Conservation (phyloP, 148 eudicot species). For the Limonium bicolor region DNA sequence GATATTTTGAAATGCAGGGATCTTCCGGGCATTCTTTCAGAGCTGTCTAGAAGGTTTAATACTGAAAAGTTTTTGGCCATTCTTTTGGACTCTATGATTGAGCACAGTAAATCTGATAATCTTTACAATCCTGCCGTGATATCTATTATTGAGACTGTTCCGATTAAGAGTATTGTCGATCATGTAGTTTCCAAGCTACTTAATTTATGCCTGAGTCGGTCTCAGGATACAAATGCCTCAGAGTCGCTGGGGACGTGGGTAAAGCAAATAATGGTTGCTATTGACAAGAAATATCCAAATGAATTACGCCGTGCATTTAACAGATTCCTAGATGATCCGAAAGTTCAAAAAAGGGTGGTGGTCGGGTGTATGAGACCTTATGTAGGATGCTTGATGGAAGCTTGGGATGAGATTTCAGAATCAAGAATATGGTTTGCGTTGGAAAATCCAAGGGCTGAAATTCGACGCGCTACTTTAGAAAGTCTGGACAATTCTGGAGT, state of each 20-base stretch:
- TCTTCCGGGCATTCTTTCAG: conserved; percentile 43
- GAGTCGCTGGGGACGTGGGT: conserved; percentile 33
- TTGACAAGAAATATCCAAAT: conserved; percentile 42
- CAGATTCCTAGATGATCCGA: conserved; percentile 44
- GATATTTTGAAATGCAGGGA: conserved; percentile 31
- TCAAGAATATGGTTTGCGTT: conserved; percentile 70
- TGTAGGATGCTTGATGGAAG: conserved; percentile 54
- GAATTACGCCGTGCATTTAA: conserved; percentile 57
- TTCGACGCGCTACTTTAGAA: conserved; percentile 42
- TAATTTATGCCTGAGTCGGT: conserved; percentile 29
- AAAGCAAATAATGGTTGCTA: conserved; percentile 34
- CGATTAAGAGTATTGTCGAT: conserved; percentile 23
- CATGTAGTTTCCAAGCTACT: conserved; percentile 43
- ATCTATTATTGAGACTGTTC: conserved; percentile 43
- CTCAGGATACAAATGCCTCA: conserved; percentile 19
- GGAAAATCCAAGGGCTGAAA: conserved; percentile 80
- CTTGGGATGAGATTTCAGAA: conserved; percentile 28
- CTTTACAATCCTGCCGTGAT: conserved; percentile 26
- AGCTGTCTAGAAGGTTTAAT: conserved; percentile 53
- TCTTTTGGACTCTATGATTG: conserved; percentile 57
- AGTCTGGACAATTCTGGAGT: conserved; percentile 37
- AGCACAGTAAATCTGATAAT: conserved; percentile 43
- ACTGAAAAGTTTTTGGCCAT: conserved; percentile 53
- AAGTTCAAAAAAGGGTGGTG: conserved; percentile 42
- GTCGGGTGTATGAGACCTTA: conserved; percentile 30